Base-by-base conservation (phyloP, 441 rosid species). In the Aquilaria agallochum region DNA sequence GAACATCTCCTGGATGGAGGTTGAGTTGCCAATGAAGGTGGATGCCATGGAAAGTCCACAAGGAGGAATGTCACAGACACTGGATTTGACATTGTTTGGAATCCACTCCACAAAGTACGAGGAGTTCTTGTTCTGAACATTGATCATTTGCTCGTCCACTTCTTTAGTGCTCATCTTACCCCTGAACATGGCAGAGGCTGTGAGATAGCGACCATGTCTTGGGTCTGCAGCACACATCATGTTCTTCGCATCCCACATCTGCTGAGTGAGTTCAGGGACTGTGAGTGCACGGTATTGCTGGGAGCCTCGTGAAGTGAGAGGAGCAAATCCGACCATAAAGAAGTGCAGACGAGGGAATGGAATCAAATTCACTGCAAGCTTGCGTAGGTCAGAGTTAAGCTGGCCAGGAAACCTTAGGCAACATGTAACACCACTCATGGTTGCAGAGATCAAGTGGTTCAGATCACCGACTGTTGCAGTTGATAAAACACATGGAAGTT, bases 161-260 rank as follows among this genome's bases (percentile, higher is more conserved):
- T 71, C 74, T 56, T 71, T 71, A 58, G 74, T 71, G 62, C 74
- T 71, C 70, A 71, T 71, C 70, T 71, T 60, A 34, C 75, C 75
- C 59, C 75, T 56, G 68, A 72, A 72, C 75, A 72, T 72, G 55
- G 71, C 75, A 8, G 75, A 72, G 60, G 75, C 75, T 0, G 75
- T 72, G 62, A 72, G 72, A 64, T 72, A 72, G 30, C 75, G 64
- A 20, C 75, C 75, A 15, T 72, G 75, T 44, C 75, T 68, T 3
- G 75, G 75, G 56, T 72, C 75, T 15, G 72, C 72, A 44, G 75
- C 75, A 57, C 75, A 72, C 75, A 72, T 72, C 75, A 67, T 72
- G 64, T 72, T 72, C 68, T 67, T 72, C 15, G 74, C 52, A 31
- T 71, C 74, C 74, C 74, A 71, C 74, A 71, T 71, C 53, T 71